These are phyloP conservation scores for Lachancea mirantina DNA, from an alignment of 805 yeast species.

Conservation along the genomic window DNA sequence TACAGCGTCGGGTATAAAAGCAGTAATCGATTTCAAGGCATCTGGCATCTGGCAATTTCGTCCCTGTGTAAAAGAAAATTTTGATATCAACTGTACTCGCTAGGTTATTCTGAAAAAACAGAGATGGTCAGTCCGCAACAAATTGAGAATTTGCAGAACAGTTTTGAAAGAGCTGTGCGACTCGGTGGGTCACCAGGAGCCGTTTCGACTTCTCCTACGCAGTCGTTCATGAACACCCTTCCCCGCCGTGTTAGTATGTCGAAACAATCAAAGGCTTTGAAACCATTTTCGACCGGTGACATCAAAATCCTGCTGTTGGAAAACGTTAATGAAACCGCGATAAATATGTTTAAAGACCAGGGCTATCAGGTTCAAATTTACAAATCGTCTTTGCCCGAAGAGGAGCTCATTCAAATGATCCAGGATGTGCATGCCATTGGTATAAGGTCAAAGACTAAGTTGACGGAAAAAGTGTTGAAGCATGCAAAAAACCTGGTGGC, in stretches of 20 bases:
- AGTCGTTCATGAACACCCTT: conserved; percentile 50
- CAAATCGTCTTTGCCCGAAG: conserved; percentile 85
- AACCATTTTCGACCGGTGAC: conserved; percentile 94
- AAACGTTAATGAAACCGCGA: conserved; percentile 89
- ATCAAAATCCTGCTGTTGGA: conserved; percentile 86
- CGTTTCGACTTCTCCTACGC: conserved; percentile 77
- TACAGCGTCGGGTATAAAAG: no score
- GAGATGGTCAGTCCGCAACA: conserved; percentile 64
- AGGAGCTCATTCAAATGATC: conserved; percentile 89
- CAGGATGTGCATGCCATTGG: conserved; percentile 94
- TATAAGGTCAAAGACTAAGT: conserved; percentile 92
- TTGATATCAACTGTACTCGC: no score
- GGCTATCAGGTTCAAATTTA: conserved; percentile 96
- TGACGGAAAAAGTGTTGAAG: conserved; percentile 68
- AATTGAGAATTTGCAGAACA: conserved; percentile 45
- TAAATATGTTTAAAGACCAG: conserved; percentile 74
- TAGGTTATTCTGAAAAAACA: no score
- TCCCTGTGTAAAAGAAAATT: no score
- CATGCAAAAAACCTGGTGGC: conserved; percentile 86
- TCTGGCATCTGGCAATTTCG: no score
- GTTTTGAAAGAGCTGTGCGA: conserved; percentile 48
- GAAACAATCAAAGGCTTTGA: conserved; percentile 60
- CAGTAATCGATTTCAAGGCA: no score
- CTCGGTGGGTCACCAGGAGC: conserved; percentile 57
- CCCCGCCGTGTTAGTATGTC: conserved; percentile 41